Conservation (phyloP, 306 rosid species). For the Castanospermum australe region DNA sequence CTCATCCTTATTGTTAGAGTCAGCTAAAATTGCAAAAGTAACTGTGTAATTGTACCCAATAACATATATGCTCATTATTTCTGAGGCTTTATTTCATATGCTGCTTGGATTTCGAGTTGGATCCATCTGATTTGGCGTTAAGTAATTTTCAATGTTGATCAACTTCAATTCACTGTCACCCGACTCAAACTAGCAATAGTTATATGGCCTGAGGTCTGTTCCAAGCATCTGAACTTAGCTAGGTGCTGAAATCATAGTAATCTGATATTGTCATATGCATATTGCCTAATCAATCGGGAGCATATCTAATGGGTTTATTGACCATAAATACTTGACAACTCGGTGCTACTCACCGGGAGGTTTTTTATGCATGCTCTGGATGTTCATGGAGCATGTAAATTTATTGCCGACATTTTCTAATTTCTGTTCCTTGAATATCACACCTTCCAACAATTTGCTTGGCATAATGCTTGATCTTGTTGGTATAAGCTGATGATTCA, state of each 20-base stretch:
- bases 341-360: neutral
- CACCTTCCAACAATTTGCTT: neutral
- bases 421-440: neutral
- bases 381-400: neutral
- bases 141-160: neutral
- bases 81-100: neutral
- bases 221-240: slow-evolving; percentile 14
- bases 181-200: neutral
- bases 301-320: neutral
- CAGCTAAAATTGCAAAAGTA: slow-evolving; percentile 16
- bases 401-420: neutral
- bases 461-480: neutral
- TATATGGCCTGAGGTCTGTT: slow-evolving; percentile 7
- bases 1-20: neutral
- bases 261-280: slow-evolving; percentile 9
- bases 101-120: slow-evolving; percentile 19
- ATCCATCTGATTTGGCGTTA: slow-evolving; percentile 6
- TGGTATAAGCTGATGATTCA: neutral
- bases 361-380: slow-evolving; percentile 12
- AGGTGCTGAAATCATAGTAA: slow-evolving; percentile 13
- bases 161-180: slow-evolving; percentile 2
- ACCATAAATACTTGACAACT: neutral
- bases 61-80: neutral
- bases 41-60: neutral
- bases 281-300: slow-evolving; percentile 4